phyloP scores from a whole-genome alignment of 2,329 filamentous ascomycete species.

The Apiospora saccharicola region DNA sequence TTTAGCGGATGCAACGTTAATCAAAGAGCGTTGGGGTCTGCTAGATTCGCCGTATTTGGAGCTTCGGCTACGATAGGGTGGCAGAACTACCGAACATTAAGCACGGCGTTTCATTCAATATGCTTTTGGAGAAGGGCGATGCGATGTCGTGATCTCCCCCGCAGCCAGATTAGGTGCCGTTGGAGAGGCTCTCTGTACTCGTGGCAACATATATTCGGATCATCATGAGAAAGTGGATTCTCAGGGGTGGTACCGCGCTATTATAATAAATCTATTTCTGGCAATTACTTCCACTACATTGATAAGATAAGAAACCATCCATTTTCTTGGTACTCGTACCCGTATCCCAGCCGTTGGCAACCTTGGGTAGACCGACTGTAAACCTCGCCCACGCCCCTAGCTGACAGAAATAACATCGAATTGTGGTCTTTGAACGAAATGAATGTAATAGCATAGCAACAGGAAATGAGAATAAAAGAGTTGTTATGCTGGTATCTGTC shows the following conservation, averaged over 20 bases:
- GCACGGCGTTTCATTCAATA: background rate
- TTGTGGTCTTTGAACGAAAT: background rate
- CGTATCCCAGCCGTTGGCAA: too few species aligned
- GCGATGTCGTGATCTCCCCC: background rate
- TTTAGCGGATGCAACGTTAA: constrained; percentile 13
- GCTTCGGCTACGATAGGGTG: background rate
- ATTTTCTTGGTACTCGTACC: too few species aligned
- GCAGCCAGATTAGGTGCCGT: background rate
- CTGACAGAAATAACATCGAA: too few species aligned
- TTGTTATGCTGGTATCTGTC: constrained; percentile 15
- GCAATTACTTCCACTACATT: background rate
- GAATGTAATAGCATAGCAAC: constrained; percentile 12
- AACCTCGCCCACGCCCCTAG: background rate
- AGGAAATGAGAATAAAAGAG: constrained; percentile 7
- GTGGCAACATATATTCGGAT: background rate
- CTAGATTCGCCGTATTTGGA: background rate
- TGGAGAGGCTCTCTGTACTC: background rate
- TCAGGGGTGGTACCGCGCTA: background rate
- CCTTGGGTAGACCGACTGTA: background rate
- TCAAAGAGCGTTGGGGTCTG: background rate
- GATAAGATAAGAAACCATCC: background rate
- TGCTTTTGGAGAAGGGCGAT: background rate
- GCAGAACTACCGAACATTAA: background rate
- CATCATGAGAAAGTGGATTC: background rate
- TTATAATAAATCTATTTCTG: background rate